Conservation (phyloP, 2,329 filamentous ascomycete genomes). For the Fusarium sp. region DNA sequence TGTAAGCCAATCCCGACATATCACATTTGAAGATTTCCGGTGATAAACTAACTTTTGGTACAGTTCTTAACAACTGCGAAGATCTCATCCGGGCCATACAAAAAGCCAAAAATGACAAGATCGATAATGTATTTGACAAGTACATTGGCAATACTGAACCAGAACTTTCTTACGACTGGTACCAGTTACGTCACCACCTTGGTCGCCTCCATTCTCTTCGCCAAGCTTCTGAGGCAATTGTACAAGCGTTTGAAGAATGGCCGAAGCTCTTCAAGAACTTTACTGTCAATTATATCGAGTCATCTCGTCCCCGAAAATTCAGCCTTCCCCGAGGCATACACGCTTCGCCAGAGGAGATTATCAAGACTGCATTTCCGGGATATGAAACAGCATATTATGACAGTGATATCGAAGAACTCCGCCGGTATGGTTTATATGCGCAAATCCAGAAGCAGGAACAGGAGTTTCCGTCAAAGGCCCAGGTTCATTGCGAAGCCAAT, state of each 20-base stretch:
- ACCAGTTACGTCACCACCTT: conserved; percentile 11
- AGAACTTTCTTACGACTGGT: conserved; percentile 4
- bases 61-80: conserved; percentile 12
- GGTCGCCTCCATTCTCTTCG: conserved; percentile 13
- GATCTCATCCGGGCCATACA: conserved; percentile 14
- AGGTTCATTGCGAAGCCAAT: conserved; percentile 11
- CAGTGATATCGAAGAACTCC: background rate
- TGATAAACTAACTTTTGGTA: background rate
- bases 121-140: background rate
- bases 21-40: background rate
- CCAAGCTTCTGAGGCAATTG: conserved; percentile 4
- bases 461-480: conserved; percentile 1
- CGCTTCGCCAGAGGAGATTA: background rate
- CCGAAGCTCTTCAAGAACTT: conserved; percentile 6
- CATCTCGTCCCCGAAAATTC: background rate
- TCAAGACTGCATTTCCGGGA: conserved; percentile 1
- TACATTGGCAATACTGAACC: background rate
- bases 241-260: background rate
- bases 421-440: background rate
- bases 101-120: background rate
- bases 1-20: background rate
- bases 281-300: background rate
- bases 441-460: conserved; percentile 2
- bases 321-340: too few relatives aligned
- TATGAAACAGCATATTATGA: conserved; percentile 2